phyloP scores from a whole-genome alignment of 306 rosid genomes.

The Glycyrrhiza uralensis region DNA sequence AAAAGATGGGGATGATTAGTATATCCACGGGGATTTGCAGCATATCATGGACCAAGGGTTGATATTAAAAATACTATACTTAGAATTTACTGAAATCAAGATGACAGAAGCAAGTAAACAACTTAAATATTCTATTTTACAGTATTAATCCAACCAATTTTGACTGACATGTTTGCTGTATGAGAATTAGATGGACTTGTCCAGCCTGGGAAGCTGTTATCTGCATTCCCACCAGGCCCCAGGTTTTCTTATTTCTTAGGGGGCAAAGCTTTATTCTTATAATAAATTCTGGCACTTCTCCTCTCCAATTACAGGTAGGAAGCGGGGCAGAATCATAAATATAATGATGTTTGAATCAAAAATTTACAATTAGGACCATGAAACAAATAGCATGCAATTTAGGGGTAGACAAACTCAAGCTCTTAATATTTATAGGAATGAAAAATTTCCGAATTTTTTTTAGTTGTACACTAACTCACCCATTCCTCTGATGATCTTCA shows the following conservation, averaged over 20 bases:
- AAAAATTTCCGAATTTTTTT: too few species aligned
- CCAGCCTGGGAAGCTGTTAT: neutral
- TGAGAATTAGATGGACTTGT: neutral
- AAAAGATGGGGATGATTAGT: neutral
- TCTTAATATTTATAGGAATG: too few species aligned
- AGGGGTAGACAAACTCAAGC: neutral
- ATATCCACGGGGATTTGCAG: neutral
- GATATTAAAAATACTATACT: neutral
- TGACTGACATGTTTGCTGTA: neutral
- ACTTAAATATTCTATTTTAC: neutral
- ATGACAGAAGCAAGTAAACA: neutral
- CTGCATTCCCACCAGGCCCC: neutral
- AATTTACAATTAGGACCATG: neutral
- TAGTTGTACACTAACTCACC: slow-evolving; percentile 45
- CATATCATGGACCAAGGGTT: neutral
- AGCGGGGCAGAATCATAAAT: neutral
- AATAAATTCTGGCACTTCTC: neutral
- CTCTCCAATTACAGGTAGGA: neutral
- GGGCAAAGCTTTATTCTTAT: neutral
- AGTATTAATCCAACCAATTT: neutral
- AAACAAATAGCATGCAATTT: neutral
- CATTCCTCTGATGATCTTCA: slow-evolving; percentile 68
- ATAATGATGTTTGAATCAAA: neutral
- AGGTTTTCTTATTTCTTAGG: neutral
- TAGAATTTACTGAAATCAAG: neutral